Percentiles rank a stretch among this genome's conserved stretches.
Conservation (phyloP, 345 rosid genomes). For the Populus alba region DNA sequence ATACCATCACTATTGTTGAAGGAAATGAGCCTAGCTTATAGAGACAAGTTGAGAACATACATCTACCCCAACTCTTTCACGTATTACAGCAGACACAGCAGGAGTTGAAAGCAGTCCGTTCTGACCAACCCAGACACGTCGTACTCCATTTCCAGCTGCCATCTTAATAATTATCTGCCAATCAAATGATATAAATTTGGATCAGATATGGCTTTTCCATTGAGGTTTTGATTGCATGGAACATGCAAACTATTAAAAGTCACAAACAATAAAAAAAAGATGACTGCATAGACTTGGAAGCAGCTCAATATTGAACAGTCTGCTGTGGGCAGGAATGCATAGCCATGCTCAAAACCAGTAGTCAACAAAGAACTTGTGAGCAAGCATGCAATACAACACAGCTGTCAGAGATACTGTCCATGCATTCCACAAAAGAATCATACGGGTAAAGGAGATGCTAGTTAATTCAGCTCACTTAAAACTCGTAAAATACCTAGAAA, state of each 20-base stretch:
- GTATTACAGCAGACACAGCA: slow-evolving; percentile 96
- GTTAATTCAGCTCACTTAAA: not conserved
- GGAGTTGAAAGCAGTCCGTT: slow-evolving; percentile 96
- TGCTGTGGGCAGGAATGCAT: not conserved
- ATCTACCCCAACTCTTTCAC: slow-evolving; percentile 85
- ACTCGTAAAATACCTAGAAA: not conserved
- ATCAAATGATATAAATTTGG: not conserved
- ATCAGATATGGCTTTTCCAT: not conserved
- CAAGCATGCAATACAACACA: not conserved
- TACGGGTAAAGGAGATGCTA: not conserved
- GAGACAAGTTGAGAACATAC: slow-evolving; percentile 47
- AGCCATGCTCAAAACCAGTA: not conserved
- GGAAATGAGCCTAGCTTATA: not conserved
- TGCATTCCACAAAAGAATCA: not conserved
- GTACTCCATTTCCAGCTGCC: slow-evolving; percentile 96
- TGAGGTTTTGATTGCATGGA: not conserved
- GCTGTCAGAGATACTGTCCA: not conserved
- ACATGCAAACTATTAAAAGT: not conserved
- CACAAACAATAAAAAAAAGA: not conserved
- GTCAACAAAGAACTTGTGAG: not conserved
- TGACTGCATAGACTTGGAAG: not conserved
- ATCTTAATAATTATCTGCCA: slow-evolving; percentile 81
- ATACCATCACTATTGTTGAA: not conserved
- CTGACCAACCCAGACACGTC: slow-evolving; percentile 95
- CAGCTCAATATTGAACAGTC: not conserved